These are phyloP conservation scores for Tetrapisispora taiwanensis DNA, from an alignment of 805 yeast species.

Conservation along the genomic window DNA sequence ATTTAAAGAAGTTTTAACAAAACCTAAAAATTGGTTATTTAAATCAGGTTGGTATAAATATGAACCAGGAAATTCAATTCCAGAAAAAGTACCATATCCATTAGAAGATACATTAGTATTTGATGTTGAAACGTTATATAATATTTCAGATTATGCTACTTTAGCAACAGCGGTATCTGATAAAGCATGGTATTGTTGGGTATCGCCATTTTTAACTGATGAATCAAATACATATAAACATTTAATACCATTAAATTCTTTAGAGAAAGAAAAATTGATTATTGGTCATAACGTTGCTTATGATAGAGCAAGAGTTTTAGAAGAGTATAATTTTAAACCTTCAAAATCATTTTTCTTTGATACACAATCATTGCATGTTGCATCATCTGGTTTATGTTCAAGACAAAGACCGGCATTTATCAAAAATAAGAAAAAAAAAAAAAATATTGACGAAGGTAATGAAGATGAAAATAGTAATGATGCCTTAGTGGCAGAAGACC, in stretches of 20 bases:
- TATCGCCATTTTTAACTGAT: conserved; percentile 69
- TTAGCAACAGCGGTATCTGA: conserved; percentile 71
- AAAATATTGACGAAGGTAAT: conserved; percentile 21
- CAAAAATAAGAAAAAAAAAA: conserved; percentile 37
- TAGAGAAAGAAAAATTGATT: conserved; percentile 42
- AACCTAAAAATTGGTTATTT: conserved; percentile 46
- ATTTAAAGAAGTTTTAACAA: conserved; percentile 31
- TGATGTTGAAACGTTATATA: conserved; percentile 83
- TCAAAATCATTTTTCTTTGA: conserved; percentile 76
- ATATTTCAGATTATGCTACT: conserved; percentile 61
- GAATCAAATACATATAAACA: conserved; percentile 43
- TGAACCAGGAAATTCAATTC: conserved; percentile 37
- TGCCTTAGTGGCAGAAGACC: conserved; percentile 40
- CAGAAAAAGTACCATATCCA: conserved; percentile 57
- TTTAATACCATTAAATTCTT: conserved; percentile 64
- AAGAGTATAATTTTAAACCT: conserved; percentile 63
- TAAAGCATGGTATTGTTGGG: conserved; percentile 90
- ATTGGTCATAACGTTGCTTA: conserved; percentile 88
- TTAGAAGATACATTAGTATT: conserved; percentile 63
- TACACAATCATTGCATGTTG: conserved; percentile 87
- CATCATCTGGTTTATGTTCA: conserved; percentile 86
- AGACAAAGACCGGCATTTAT: conserved; percentile 77
- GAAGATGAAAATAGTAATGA: conserved; percentile 7
- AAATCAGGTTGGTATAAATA: conserved; percentile 79
- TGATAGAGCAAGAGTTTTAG: conserved; percentile 77